Conservation (phyloP, 306 rosid species). For the Castanea crenata region DNA sequence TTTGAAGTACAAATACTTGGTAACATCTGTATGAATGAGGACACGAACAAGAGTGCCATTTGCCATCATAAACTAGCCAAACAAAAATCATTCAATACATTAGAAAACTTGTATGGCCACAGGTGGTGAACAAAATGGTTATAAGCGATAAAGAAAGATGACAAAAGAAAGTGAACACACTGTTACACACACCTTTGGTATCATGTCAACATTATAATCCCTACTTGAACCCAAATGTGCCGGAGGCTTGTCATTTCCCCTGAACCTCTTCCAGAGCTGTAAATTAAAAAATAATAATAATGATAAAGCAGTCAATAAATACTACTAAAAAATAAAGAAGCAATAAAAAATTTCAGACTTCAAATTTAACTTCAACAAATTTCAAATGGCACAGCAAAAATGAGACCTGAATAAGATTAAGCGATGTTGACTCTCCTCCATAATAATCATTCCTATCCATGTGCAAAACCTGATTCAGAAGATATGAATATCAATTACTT, state of each 20-base stretch:
- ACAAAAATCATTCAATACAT: not conserved
- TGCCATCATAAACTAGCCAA: conserved; percentile 90
- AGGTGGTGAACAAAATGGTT: not conserved
- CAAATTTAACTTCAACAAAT: not conserved
- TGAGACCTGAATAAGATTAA: conserved; percentile 80
- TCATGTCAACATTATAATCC: conserved; percentile 95
- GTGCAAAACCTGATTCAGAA: conserved; percentile 69
- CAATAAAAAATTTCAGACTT: not conserved
- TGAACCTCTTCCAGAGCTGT: conserved; percentile 95
- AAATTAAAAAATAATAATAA: conserved; percentile 1
- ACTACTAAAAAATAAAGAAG: not conserved
- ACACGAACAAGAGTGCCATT: conserved; percentile 93
- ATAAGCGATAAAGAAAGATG: not conserved
- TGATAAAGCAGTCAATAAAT: not conserved
- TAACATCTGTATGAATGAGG: conserved; percentile 92
- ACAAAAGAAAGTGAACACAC: not conserved
- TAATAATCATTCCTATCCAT: conserved; percentile 96
- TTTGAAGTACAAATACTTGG: conserved; percentile 88
- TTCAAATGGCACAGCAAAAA: not conserved
- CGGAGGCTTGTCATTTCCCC: conserved; percentile 83
- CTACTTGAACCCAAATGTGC: conserved; percentile 86
- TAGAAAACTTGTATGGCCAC: not conserved
- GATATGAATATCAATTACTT: not conserved
- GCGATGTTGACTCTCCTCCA: conserved; percentile 94
- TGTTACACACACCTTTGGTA: conserved; percentile 64